Evolutionary conservation across 2,329 filamentous ascomycete species (phyloP).

Genomic region (Byssoonygena ceratinophila): DNA sequence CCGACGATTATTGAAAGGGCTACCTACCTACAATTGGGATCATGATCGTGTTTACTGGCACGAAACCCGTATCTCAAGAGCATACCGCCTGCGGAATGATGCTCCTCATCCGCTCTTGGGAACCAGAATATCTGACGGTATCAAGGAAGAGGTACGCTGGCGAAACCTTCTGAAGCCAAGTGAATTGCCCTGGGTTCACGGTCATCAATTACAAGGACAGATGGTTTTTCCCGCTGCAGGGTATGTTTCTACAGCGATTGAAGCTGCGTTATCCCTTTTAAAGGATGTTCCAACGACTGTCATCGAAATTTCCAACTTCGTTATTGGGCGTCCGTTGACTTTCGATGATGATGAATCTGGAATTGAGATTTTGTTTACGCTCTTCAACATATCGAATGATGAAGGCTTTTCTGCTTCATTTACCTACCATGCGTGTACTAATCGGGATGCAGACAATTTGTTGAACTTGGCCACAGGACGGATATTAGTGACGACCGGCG

Average conservation of each 20-base stretch:
- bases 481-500: not conserved
- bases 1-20: slow-evolving; percentile 4
- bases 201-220: slow-evolving; percentile 24
- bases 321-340: slow-evolving; percentile 9
- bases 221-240: slow-evolving; percentile 25
- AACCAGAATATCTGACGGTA: slow-evolving; percentile 10
- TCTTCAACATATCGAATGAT: not conserved
- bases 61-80: slow-evolving; percentile 15
- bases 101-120: slow-evolving; percentile 19
- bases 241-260: slow-evolving; percentile 22
- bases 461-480: not conserved
- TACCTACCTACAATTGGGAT: slow-evolving; percentile 18
- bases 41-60: slow-evolving; percentile 16
- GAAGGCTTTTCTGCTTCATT: not conserved
- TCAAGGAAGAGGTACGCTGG: slow-evolving; percentile 22
- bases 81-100: slow-evolving; percentile 10
- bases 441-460: not conserved
- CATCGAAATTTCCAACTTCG: slow-evolving; percentile 13
- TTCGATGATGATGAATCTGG: not conserved
- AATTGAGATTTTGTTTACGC: slow-evolving; percentile 2
- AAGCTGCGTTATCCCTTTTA: slow-evolving; percentile 17
- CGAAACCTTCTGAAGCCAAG: slow-evolving; percentile 20
- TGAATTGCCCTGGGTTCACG: slow-evolving; percentile 26
- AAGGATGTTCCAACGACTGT: slow-evolving; percentile 1
- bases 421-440: not conserved